phyloP scores from a whole-genome alignment of 1,139 yeast species.

The Yamadazyma mexicana region DNA sequence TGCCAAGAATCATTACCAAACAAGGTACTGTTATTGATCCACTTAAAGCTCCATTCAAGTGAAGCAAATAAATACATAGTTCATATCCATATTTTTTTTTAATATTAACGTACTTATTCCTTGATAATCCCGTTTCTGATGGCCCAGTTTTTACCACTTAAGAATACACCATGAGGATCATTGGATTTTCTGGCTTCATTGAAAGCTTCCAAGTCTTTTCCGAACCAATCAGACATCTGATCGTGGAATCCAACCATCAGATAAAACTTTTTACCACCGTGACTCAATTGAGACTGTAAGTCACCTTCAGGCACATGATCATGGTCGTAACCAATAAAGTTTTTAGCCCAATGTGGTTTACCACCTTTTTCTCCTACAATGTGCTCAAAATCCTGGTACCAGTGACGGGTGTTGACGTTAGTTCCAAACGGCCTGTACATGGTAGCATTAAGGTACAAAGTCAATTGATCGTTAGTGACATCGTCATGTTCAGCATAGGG shows the following conservation, averaged over 20 bases:
- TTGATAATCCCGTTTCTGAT: conserved; percentile 69
- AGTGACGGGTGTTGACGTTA: conserved; percentile 70
- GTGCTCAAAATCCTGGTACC: conserved; percentile 84
- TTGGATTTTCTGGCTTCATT: conserved; percentile 60
- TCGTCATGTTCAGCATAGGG: conserved; percentile 48
- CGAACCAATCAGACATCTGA: conserved; percentile 77
- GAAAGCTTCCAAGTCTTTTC: conserved; percentile 62
- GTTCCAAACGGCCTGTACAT: conserved; percentile 90
- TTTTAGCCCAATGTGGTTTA: conserved; percentile 99
- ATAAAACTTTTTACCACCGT: conserved; percentile 56
- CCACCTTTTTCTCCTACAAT: conserved; percentile 80
- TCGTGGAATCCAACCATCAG: conserved; percentile 80
- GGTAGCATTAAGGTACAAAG: conserved; percentile 88
- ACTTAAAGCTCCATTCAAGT: conserved; percentile 67
- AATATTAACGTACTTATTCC: too few relatives aligned
- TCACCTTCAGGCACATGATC: conserved; percentile 29
- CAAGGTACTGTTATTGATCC: conserved; percentile 93
- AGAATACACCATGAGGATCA: conserved; percentile 82
- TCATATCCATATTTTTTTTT: too few relatives aligned
- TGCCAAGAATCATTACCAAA: conserved; percentile 84
- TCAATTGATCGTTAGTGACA: conserved; percentile 75
- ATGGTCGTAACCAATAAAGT: conserved; percentile 69
- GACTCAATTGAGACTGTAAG: conserved; percentile 36
- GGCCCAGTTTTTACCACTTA: conserved; percentile 79
- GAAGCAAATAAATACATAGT: conserved; percentile 8